Conservation (phyloP, 345 rosid genomes). For the Rhodamnia argentea region DNA sequence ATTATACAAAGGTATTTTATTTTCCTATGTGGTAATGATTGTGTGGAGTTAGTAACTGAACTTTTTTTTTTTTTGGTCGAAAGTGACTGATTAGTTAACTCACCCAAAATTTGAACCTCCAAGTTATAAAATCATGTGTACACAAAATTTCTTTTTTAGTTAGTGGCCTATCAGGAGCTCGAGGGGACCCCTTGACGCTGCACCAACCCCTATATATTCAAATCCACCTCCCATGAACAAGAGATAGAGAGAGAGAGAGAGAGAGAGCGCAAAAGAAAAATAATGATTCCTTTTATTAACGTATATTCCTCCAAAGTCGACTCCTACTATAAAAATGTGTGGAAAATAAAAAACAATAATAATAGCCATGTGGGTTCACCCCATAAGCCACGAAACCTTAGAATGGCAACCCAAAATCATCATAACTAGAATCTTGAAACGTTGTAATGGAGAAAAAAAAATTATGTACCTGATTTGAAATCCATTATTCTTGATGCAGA, state of each 20-base stretch:
- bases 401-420: too few relatives aligned
- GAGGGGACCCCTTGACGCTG: not conserved
- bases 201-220: not conserved
- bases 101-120: not conserved
- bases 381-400: too few relatives aligned
- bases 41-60: not conserved
- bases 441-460: too few relatives aligned
- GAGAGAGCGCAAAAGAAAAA: not conserved
- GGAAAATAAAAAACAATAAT: not conserved
- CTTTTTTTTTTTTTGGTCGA: not conserved
- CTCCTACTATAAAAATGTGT: not conserved
- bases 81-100: not conserved
- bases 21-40: not conserved
- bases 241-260: not conserved
- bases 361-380: not conserved
- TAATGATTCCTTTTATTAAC: not conserved
- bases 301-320: not conserved
- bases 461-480: too few relatives aligned
- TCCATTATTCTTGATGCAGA: too few relatives aligned
- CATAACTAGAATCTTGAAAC: too few relatives aligned
- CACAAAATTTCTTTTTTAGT: not conserved
- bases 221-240: not conserved
- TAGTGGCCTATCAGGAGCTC: not conserved
- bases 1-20: not conserved
- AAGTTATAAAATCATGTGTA: not conserved